Conservation (phyloP, 768 basidiomycete genomes). For the Megacollybia marginata region DNA sequence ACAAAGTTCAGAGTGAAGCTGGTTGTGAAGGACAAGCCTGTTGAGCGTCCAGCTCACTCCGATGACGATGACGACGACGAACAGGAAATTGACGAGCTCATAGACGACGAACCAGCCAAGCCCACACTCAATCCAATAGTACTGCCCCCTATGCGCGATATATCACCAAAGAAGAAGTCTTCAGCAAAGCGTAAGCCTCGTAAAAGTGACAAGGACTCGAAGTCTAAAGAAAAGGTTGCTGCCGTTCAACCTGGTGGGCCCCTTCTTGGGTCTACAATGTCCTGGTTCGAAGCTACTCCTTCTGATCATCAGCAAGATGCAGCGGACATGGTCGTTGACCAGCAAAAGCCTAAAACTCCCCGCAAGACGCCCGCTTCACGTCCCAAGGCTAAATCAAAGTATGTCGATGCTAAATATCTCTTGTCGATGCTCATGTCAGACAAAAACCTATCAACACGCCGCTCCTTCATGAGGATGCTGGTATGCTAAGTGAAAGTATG, state of each 20-base stretch:
- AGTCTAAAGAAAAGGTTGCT: conserved; percentile 26
- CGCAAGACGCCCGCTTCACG: not conserved
- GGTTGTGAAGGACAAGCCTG: conserved; percentile 31
- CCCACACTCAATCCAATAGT: conserved; percentile 23
- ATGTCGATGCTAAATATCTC: not conserved
- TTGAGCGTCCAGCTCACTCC: conserved; percentile 23
- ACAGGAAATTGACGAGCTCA: conserved; percentile 73
- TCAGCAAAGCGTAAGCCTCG: conserved; percentile 41
- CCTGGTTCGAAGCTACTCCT: conserved; percentile 34
- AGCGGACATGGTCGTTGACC: conserved; percentile 14
- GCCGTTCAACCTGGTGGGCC: conserved; percentile 23
- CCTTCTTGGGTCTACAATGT: conserved; percentile 30
- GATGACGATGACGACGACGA: conserved; percentile 61
- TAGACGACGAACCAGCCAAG: conserved; percentile 57
- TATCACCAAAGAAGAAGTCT: conserved; percentile 6
- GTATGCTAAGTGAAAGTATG: conserved; percentile 57
- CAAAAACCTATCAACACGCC: conserved; percentile 4
- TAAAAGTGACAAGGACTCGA: conserved; percentile 41
- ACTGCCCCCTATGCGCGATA: conserved; percentile 19
- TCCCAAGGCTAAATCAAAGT: not conserved
- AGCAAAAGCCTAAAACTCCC: not conserved
- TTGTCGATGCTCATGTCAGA: not conserved
- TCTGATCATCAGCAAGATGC: conserved; percentile 29
- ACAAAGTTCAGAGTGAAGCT: conserved; percentile 44
- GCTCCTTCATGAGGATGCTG: conserved; percentile 28